Base-by-base conservation (phyloP, 2,329 filamentous ascomycete species). In the Talaromyces sp. region DNA sequence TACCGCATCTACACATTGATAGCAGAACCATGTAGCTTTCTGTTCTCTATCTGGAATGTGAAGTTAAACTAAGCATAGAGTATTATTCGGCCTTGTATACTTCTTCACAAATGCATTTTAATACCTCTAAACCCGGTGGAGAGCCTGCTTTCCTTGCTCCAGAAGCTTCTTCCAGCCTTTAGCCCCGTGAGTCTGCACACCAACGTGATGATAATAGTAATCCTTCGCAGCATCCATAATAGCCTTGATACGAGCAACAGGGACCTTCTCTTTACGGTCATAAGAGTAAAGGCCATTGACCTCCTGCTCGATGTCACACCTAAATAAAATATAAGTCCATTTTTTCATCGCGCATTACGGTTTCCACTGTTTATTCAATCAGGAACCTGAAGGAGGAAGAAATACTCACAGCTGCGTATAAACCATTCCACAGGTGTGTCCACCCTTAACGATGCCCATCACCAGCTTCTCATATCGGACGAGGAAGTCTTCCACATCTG, bases 241-340 rank as follows among this genome's bases (percentile, higher is more conserved):
- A 35, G 70, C 77, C 71, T 79, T 86, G 22, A 88, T 80, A 56
- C 79, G 79, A 0, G 64, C 68, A 0, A 81, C 74, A n/a, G 83
- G 79, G 37, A 88, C 72, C 71, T 88, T 88, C 54, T 80, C 80
- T 60, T 77, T 75, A 1, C 86, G 77, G 55, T 87, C 80, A 57
- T 81, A 86, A 0, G 84, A 81, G 60, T 87, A 88, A 20, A 88
- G 63, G 0, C 86, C 86, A 59, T 89, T 88, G 32, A 84, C 82
- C 63, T 88, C 86, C 62, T 88, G 85, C 68, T 88, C 85, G 47
- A 88, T 85, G 63, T 85, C 81, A 51, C 77, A 77, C 56, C 65
- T 63, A 14, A 4, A 32, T 22, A 16, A 14, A 33, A 4, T 9
- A 22, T 42, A 41, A 52, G 11, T 24, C 27, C 8, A 22, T 22